Evolutionary conservation across 2,329 filamentous ascomycete genomes (phyloP), one percentile per base, ranked within the genome.

Genomic region (Lasiodiplodia theobromae): DNA sequence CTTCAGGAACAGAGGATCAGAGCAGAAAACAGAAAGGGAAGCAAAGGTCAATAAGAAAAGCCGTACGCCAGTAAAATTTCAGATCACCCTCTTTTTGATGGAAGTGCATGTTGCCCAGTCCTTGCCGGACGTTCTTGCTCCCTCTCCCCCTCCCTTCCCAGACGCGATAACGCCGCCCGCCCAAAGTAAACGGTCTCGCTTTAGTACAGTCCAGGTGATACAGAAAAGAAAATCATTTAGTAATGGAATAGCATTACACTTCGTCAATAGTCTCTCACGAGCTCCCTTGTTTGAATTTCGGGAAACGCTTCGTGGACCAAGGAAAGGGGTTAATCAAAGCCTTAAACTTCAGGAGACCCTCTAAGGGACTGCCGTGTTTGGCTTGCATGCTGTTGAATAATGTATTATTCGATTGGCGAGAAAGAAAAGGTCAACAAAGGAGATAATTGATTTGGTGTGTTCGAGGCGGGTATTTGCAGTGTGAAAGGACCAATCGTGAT

Each of bases 401-500:
- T 64, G n/a, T 3, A 40, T 38, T 28, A 37, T 52, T 52, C 6
- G 47, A 52, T 64, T 38, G 31, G 52, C 31, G 11, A 52, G 31
- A 40, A 64, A 8, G 60, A 28, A 21, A 64, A 64, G 25, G 14
- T 51, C n/a, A 52, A 64, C 60, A 52, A 64, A 64, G 31, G 60
- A 64, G 38, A 64, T 12, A 16, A 34, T 52, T 64, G 60, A 49
- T 64, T 52, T 12, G n/a, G 60, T 23, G 38, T 47, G 31, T 34
- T 63, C n/a, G 21, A 47, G 58, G 60, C 60, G 60, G 31, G n/a
- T 52, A 64, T 64, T 49, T 52, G 58, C 60, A 64, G 60, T 64
- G 47, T 31, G 0, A 34, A 21, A 21, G n/a, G n/a, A 31, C 25
- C 58, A 64, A 21, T 34, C 28, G 5, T 63, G 25, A 31, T 47